Conservation (phyloP, 345 rosid genomes). For the Arabis alpina region DNA sequence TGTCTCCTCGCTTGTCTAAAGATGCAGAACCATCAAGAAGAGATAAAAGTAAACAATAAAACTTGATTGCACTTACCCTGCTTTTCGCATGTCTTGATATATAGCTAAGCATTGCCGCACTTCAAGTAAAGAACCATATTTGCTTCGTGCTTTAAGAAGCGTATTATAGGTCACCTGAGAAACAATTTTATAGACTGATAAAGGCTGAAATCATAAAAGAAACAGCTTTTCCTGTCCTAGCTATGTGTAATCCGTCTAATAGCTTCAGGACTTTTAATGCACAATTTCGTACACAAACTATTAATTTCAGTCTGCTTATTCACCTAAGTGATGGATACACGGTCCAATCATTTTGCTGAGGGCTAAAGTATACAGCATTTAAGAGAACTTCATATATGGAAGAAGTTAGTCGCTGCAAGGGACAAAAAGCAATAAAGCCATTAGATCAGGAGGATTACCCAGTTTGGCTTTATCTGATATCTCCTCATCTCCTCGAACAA, state of each 20-base stretch:
- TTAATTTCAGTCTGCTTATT: background rate
- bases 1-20: slow-evolving; percentile 6
- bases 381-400: slow-evolving; percentile 12
- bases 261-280: slow-evolving; percentile 9
- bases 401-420: slow-evolving; percentile 6
- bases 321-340: slow-evolving; percentile 4
- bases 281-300: slow-evolving; percentile 10
- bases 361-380: background rate
- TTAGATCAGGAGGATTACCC: slow-evolving; percentile 52
- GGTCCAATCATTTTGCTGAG: slow-evolving; percentile 14
- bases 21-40: slow-evolving; percentile 22
- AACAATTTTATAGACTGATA: slow-evolving; percentile 34
- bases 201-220: slow-evolving; percentile 11
- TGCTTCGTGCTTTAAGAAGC: slow-evolving; percentile 76
- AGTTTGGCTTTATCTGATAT: slow-evolving; percentile 70
- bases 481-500: slow-evolving; percentile 86
- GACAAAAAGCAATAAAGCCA: slow-evolving; percentile 16
- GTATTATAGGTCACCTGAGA: slow-evolving; percentile 89
- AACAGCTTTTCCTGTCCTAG: background rate
- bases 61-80: slow-evolving; percentile 63
- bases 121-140: slow-evolving; percentile 81
- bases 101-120: slow-evolving; percentile 86
- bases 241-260: background rate
- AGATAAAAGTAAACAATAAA: slow-evolving; percentile 10
- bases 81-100: slow-evolving; percentile 89